Percentiles rank a stretch among this genome's conserved stretches.
phyloP scores from a whole-genome alignment of 345 rosid species.

The Cardamine chenopodiifolia region DNA sequence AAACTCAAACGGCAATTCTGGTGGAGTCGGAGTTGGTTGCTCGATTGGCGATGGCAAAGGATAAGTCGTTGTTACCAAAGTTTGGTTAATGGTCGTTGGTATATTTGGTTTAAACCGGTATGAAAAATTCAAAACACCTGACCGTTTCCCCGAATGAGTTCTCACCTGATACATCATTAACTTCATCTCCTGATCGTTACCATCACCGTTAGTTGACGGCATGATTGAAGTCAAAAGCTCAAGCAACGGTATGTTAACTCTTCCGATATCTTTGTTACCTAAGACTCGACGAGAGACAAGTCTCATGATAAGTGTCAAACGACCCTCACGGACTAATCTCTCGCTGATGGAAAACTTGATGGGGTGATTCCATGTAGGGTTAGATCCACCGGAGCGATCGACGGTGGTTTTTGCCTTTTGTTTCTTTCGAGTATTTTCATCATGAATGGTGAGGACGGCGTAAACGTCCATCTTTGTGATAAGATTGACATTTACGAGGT shows the following conservation, averaged over 20 bases:
- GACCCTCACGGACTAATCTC: conserved; percentile 46
- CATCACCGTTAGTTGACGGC: background rate
- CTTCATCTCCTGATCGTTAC: conserved; percentile 32
- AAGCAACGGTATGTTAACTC: conserved; percentile 61
- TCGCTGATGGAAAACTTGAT: conserved; percentile 53
- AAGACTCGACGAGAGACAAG: conserved; percentile 51
- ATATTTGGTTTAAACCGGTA: conserved; percentile 48
- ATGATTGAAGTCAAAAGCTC: conserved; percentile 48
- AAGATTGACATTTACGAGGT: too few species aligned
- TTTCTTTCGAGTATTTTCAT: conserved; percentile 31
- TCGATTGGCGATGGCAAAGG: background rate
- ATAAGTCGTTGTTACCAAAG: conserved; percentile 21
- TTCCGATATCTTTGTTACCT: conserved; percentile 63
- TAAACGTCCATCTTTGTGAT: too few species aligned
- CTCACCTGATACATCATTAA: conserved; percentile 57
- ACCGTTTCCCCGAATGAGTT: conserved; percentile 57
- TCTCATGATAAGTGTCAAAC: conserved; percentile 47
- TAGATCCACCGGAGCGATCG: conserved; percentile 50
- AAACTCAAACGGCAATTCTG: background rate
- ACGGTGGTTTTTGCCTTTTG: conserved; percentile 51
- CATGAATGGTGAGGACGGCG: conserved; percentile 35
- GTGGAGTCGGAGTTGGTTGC: conserved; percentile 26
- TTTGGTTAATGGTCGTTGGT: conserved; percentile 16
- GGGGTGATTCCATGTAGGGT: conserved; percentile 67
- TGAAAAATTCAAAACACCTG: conserved; percentile 60